A percentile compares a stretch with the other conserved stretches of the same genome.
phyloP scores from a whole-genome alignment of 495 filamentous ascomycete species.

The Sporormia fimetaria region DNA sequence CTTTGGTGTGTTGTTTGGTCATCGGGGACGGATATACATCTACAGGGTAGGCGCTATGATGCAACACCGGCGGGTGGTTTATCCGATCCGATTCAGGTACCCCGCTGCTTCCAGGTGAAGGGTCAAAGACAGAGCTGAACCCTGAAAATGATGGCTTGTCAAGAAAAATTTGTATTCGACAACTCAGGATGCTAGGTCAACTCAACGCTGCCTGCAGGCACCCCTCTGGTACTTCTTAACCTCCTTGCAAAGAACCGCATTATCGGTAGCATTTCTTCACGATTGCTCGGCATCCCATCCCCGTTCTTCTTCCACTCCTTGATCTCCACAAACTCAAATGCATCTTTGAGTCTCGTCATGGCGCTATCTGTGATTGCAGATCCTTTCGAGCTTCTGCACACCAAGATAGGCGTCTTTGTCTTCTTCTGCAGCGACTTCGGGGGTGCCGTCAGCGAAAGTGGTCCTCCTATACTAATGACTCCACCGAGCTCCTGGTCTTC shows the following conservation, averaged over 20 bases:
- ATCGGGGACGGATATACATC: neutral
- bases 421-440: constrained; percentile 38
- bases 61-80: too few species aligned
- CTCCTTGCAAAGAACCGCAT: constrained; percentile 85
- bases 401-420: constrained; percentile 59
- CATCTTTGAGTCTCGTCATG: constrained; percentile 48
- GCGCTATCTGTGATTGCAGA: constrained; percentile 51
- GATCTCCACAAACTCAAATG: constrained; percentile 63
- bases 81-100: too few species aligned
- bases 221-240: constrained; percentile 52
- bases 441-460: constrained; percentile 44
- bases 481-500: constrained; percentile 39
- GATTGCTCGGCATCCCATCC: constrained; percentile 71
- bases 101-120: too few species aligned
- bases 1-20: constrained; percentile 1
- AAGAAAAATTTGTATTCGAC: too few species aligned
- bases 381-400: constrained; percentile 55
- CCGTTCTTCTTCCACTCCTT: constrained; percentile 61
- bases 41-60: too few species aligned
- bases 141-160: too few species aligned
- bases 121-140: too few species aligned
- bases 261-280: constrained; percentile 82
- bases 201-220: constrained; percentile 51
- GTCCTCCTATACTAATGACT: constrained; percentile 66
- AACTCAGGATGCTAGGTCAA: constrained; percentile 31